Conservation (phyloP, 169 alveolate species). For the Cryptosporidium sp. region DNA sequence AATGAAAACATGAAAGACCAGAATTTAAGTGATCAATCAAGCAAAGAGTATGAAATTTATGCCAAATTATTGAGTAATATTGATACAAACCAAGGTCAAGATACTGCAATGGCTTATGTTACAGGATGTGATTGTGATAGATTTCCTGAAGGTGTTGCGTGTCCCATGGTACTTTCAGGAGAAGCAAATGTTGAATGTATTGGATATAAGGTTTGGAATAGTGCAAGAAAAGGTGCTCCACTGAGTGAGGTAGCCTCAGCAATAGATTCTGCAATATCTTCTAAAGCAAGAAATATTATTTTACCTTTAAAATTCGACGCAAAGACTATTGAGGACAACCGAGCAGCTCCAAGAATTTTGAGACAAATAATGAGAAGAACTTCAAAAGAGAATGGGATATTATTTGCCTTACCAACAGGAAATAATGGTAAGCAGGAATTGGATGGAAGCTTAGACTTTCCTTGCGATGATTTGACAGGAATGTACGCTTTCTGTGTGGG, state of each 20-base stretch:
- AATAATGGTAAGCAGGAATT: constrained; percentile 49
- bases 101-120: constrained; percentile 75
- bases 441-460: constrained; percentile 52
- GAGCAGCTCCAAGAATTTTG: constrained; percentile 71
- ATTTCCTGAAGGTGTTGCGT: constrained; percentile 64
- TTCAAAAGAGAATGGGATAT: constrained; percentile 48
- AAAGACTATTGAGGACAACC: constrained; percentile 46
- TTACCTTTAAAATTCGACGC: constrained; percentile 42
- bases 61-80: constrained; percentile 27
- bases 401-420: constrained; percentile 73
- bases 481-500: constrained; percentile 75
- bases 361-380: constrained; percentile 71
- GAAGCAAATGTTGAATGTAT: constrained; percentile 62
- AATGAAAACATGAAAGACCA: background rate
- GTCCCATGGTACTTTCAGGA: constrained; percentile 72
- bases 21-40: background rate
- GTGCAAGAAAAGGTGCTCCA: constrained; percentile 65
- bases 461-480: constrained; percentile 75
- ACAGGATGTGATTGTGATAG: constrained; percentile 70
- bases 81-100: constrained; percentile 73
- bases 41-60: constrained; percentile 2
- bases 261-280: constrained; percentile 53
- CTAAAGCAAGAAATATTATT: constrained; percentile 55
- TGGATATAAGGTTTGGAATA: constrained; percentile 71
- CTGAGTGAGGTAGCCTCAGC: constrained; percentile 70